Evolutionary conservation across 805 yeast genomes (phyloP).

Genomic region (Candida caryicola): DNA sequence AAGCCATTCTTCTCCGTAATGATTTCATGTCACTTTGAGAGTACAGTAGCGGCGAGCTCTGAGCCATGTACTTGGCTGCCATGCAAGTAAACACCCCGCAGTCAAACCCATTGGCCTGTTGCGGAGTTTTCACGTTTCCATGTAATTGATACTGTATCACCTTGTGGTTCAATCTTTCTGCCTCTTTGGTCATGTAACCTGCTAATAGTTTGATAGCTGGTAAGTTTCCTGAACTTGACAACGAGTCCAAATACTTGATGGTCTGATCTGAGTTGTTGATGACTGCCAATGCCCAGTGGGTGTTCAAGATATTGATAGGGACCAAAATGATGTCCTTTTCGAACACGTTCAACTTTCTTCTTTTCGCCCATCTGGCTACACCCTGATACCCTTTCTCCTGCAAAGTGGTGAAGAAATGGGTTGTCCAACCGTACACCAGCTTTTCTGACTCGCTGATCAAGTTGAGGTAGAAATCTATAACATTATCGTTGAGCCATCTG

Average conservation of each 20-base stretch:
- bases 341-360: constrained; percentile 65
- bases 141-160: constrained; percentile 21
- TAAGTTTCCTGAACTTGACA: constrained; percentile 46
- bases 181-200: constrained; percentile 67
- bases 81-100: constrained; percentile 94
- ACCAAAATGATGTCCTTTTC: constrained; percentile 65
- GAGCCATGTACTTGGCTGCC: constrained; percentile 60
- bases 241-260: constrained; percentile 76
- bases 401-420: constrained; percentile 81
- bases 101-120: constrained; percentile 86
- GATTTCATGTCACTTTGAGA: constrained; percentile 65
- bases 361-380: constrained; percentile 82
- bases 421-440: constrained; percentile 69
- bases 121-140: constrained; percentile 53
- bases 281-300: constrained; percentile 92
- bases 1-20: constrained; percentile 68
- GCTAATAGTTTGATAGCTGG: constrained; percentile 46
- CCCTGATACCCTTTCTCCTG: constrained; percentile 70
- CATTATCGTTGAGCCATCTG: constrained; percentile 86
- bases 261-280: constrained; percentile 59
- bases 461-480: constrained; percentile 78
- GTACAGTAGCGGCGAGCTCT: constrained; percentile 49
- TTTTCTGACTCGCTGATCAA: constrained; percentile 45
- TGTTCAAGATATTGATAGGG: constrained; percentile 79
- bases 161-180: constrained; percentile 43